Evolutionary conservation across 139 green algal species (phyloP), one percentile per base, ranked within the genome.

Genomic region (Spirogloea muscicola): DNA sequence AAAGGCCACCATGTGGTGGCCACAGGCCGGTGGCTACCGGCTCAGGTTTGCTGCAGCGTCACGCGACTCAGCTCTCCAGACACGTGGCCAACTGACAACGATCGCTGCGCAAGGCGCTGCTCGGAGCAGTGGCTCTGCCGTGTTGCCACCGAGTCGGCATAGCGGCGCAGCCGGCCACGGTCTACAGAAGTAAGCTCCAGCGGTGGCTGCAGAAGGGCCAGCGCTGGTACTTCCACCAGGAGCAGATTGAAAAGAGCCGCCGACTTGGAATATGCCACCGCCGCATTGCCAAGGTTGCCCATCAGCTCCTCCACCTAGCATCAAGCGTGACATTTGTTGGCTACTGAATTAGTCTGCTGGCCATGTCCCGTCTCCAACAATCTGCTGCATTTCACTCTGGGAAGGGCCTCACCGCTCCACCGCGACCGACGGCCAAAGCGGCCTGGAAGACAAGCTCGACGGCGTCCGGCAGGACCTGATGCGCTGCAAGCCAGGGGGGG

Each of bases 271-370:
- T 80, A 80, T 21, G 27, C 60, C 3, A 3, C 13, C 3, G 4
- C 3, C 10, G 72, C 72, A n/a, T 72, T 5, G 13, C 4, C 21
- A 31, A 76, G 13, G 39, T 75, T 75, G 33, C n/a, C 36, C 59
- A 80, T 80, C 43, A 80, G 38, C 72, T 80, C 72, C n/a, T 80
- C 72, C 62, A 80, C 72, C 72, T 80, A 55, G 21, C n/a, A 55
- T 55, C 46, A 21, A 55, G 46, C 21, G n/a, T 55, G n/a, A 55
- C 21, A 55, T n/a, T 21, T n/a, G n/a, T n/a, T n/a, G n/a, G 46
- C 21, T 55, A 55, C 21, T 55, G n/a, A 21, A 55, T n/a, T n/a
- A 55, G n/a, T 55, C 21, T n/a, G 46, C 46, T n/a, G 21, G n/a
- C 21, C 46, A 55, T 55, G 21, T 55, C 46, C n/a, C 21, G 46